Percentiles rank a stretch among this genome's conserved stretches.
These are phyloP conservation scores for Pulicaria dysenterica DNA, from an alignment of 129 eudicot genomes.

Conservation along the genomic window DNA sequence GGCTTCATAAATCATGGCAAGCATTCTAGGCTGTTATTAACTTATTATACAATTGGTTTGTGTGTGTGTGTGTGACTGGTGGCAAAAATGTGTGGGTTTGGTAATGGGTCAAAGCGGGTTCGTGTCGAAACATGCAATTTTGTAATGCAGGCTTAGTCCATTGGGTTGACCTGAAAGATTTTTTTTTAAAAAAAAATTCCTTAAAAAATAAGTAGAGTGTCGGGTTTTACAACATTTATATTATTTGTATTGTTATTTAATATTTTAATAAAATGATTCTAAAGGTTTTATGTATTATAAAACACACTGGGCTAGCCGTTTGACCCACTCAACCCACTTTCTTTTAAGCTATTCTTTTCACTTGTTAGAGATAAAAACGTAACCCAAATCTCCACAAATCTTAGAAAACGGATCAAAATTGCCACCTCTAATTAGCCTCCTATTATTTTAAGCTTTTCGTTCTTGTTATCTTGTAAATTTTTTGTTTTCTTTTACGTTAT, in stretches of 20 bases:
- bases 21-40: neutral
- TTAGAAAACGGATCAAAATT: neutral
- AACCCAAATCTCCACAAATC: too few species aligned
- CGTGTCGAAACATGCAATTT: neutral
- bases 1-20: conserved; percentile 80
- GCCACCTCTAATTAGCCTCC: neutral
- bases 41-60: neutral
- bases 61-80: neutral
- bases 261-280: neutral
- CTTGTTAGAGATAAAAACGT: neutral
- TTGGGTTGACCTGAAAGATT: neutral
- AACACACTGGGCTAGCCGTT: neutral
- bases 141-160: neutral
- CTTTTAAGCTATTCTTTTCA: neutral
- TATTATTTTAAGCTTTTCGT: neutral
- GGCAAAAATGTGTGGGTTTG: neutral
- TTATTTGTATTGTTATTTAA: neutral
- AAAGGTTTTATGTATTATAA: neutral
- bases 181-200: too few species aligned
- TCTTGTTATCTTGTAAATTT: neutral
- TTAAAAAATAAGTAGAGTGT: too few species aligned
- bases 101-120: neutral
- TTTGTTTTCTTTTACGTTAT: neutral
- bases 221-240: neutral
- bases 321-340: neutral